Evolutionary conservation across 2,329 filamentous ascomycete species (phyloP), one percentile per base, ranked within the genome.

Genomic region (Aaosphaeria arxii): DNA sequence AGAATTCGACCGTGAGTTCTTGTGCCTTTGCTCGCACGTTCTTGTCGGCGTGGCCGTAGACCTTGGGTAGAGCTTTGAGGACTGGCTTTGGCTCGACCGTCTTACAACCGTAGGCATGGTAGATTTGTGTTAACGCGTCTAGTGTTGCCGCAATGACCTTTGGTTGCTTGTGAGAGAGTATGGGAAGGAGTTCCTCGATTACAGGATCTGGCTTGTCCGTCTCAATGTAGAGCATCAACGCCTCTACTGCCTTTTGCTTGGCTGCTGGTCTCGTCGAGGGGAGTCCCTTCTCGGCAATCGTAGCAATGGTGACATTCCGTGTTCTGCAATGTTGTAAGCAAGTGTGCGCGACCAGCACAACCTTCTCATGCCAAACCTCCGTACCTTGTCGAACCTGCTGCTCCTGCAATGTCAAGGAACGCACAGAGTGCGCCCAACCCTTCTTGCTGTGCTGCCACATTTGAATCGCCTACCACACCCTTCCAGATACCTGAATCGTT

Each of bases 11-110:
- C 0, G 92, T 88, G 48, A 99, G 77, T 59, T 87, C 91, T 42
- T 94, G 94, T 30, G 91, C 91, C 69, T 96, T 94, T 4, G 91
- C 91, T 71, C 94, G 87, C 11, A 99, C 89, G 67, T 97, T 97
- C 74, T 99, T 99, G 78, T 99, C 94, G 31, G 94, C 92, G 68
- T 97, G 94, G 17, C 89, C 90, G 66, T 96, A 99, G 2, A 86
- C 87, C 66, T 96, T 95, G 3, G 94, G 91, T 2, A 99, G 77
- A 7, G 82, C 75, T 68, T 97, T 97, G 50, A 97, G 80, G 17
- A 95, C 85, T 1, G 89, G 87, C 67, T 99, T 96, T 4, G 95
- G 90, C 64, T 99, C 94, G 43, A 94, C 86, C 13, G 90, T 84
- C 72, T 96, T 96, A 76, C 91, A 95, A 48, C 95, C 94, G 69